A percentile compares a stretch with the other conserved stretches of the same genome.
phyloP scores from a whole-genome alignment of 768 basidiomycete species.

The Psilocybe subaeruginosa region DNA sequence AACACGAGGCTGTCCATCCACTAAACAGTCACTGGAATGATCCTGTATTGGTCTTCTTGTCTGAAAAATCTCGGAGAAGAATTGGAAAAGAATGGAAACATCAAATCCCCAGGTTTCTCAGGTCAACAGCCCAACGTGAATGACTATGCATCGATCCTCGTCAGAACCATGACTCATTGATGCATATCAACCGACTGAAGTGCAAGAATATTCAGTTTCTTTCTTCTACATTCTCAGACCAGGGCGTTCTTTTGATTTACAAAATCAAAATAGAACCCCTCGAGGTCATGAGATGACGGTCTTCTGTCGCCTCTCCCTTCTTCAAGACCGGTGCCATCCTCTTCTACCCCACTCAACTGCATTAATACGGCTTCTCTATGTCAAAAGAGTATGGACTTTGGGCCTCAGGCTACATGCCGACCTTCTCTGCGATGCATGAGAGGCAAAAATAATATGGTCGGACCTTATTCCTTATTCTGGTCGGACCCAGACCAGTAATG shows the following conservation, averaged over 20 bases:
- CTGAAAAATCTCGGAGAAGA: background rate
- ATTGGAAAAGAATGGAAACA: too few species aligned
- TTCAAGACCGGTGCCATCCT: background rate
- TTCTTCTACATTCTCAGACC: background rate
- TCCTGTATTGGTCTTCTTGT: background rate
- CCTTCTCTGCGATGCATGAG: background rate
- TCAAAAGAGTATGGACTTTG: background rate
- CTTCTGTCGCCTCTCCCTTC: background rate
- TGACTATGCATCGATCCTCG: background rate
- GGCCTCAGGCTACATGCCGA: background rate
- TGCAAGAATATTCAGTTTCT: background rate
- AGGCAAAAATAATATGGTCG: background rate
- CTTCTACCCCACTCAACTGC: background rate
- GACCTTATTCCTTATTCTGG: background rate
- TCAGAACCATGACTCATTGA: background rate
- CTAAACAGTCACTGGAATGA: background rate
- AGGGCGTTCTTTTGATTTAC: background rate
- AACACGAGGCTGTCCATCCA: background rate
- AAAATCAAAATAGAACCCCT: background rate
- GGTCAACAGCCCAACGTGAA: background rate
- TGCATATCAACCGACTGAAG: background rate
- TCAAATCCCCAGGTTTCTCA: background rate
- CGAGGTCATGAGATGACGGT: constrained; percentile 6
- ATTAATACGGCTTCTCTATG: background rate
- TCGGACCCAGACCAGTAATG: background rate